Conservation (phyloP, 2,329 filamentous ascomycete species). For the Fonsecaea erecta region DNA sequence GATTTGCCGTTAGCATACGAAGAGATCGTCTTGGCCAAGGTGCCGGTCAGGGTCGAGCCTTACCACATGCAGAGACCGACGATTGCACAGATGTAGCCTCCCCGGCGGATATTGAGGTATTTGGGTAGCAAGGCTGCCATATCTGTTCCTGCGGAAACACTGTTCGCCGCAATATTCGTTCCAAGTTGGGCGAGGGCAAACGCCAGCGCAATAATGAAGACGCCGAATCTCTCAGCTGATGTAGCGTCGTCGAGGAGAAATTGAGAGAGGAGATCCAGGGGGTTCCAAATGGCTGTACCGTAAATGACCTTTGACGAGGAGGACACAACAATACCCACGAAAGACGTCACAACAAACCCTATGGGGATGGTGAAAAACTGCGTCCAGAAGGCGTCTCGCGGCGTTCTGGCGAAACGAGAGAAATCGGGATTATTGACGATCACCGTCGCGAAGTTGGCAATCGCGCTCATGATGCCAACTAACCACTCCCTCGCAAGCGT, state of each 20-base stretch:
- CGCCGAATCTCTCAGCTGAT: slow-evolving; percentile 48
- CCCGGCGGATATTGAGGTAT: slow-evolving; percentile 62
- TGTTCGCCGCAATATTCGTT: slow-evolving; percentile 55
- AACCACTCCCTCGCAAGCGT: slow-evolving; percentile 80
- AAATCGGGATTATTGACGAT: slow-evolving; percentile 70
- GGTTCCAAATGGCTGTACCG: slow-evolving; percentile 50
- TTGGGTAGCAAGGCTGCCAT: slow-evolving; percentile 57
- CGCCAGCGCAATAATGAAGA: slow-evolving; percentile 54
- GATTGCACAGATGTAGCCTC: slow-evolving; percentile 53
- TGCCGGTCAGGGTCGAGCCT: background rate
- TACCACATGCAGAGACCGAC: slow-evolving; percentile 49
- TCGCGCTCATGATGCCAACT: slow-evolving; percentile 83
- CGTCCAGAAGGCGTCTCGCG: slow-evolving; percentile 40
- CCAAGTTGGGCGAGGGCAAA: slow-evolving; percentile 54
- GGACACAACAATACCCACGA: slow-evolving; percentile 47
- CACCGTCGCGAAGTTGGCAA: slow-evolving; percentile 88
- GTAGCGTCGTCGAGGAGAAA: slow-evolving; percentile 43
- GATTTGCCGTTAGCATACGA: background rate
- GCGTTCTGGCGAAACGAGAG: slow-evolving; percentile 67
- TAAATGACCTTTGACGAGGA: slow-evolving; percentile 43
- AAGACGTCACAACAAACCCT: slow-evolving; percentile 35
- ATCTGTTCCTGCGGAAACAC: slow-evolving; percentile 60
- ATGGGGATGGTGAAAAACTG: slow-evolving; percentile 35
- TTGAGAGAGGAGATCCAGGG: slow-evolving; percentile 48
- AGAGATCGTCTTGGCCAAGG: background rate